Base-by-base conservation (phyloP, 1,139 yeast species). In the Kurtzmaniella quercitrusa region DNA sequence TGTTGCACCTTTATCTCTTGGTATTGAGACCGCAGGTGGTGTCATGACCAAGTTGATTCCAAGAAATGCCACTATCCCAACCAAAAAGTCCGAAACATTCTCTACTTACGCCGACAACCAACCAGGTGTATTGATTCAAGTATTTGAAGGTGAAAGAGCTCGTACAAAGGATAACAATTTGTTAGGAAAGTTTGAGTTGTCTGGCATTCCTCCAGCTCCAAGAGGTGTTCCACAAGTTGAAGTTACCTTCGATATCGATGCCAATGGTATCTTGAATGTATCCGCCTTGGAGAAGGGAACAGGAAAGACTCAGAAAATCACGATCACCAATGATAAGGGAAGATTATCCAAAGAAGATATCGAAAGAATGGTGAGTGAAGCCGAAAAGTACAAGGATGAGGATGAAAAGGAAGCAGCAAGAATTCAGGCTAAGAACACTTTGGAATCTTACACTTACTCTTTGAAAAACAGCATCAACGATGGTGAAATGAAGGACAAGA, bases 191-290 rank as follows among this genome's bases (percentile, higher is more conserved):
- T 91, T 91, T 60, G 96, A 91, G 66, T 81, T 91, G 58, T 76
- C 89, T 41, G 96, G 96, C 60, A 90, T 91, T 53, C 97, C 98
- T 59, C 95, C 97, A 48, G 95, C 97, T 39, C 97, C 97, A 70
- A 87, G 96, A 75, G 98, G 98, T 68, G 90, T 85, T 47, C 96
- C 96, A 55, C 96, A 89, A 74, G 86, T 90, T 60, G 96, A 89
- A 73, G 96, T 89, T 52, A 88, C 96, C 40, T 89, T 89, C 62
- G 94, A 88, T 58, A 74, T 90, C 57, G 96, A 89, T 65, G 95
- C 96, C 47, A 89, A 89, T 63, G 97, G 97, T 73, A 89, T 89
- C 62, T 77, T 89, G 74, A 90, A 88, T 72, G 98, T 91, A 47
- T 78, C 90, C 48, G 97, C 97, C 46, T 74, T 85, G 50, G 97